Percentiles rank a stretch among this genome's conserved stretches.
Evolutionary conservation across 495 filamentous ascomycete genomes (phyloP).

Genomic region (Daldinia concentrica): DNA sequence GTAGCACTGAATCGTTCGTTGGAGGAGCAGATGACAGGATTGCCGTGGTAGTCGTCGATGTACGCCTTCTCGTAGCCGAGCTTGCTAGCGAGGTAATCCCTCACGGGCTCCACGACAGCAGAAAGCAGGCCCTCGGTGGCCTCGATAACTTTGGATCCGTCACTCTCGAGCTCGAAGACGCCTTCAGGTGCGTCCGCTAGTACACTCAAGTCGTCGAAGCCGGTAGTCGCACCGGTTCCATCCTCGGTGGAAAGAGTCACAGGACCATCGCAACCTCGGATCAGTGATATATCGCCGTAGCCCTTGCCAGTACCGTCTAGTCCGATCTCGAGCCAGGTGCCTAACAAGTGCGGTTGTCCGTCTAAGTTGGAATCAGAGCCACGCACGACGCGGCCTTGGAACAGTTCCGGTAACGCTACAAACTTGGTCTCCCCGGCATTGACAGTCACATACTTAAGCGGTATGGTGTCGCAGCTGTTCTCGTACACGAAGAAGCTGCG

Average conservation of each 20-base stretch:
- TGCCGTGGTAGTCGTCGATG: conserved; percentile 43
- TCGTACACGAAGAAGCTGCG: conserved; percentile 42
- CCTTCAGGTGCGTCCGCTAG: not conserved
- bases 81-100: conserved; percentile 28
- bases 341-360: conserved; percentile 11
- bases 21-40: conserved; percentile 40
- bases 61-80: conserved; percentile 37
- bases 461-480: conserved; percentile 44
- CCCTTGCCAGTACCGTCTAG: conserved; percentile 45
- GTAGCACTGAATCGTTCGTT: conserved; percentile 38
- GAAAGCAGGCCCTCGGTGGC: conserved; percentile 29
- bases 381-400: conserved; percentile 42
- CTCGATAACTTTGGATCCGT: not conserved
- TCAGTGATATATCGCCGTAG: conserved; percentile 44
- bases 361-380: conserved; percentile 34
- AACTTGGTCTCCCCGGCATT: conserved; percentile 28
- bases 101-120: conserved; percentile 5
- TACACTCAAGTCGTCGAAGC: not conserved
- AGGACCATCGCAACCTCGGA: conserved; percentile 43
- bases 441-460: conserved; percentile 39
- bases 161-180: not conserved
- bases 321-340: conserved; percentile 46
- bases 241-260: conserved; percentile 29
- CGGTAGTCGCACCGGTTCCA: not conserved
- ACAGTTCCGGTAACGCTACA: conserved; percentile 31